Evolutionary conservation across 176 grass and related monocot genomes (phyloP), one percentile per base, ranked within the genome.

Genomic region (Thalia dealbata): DNA sequence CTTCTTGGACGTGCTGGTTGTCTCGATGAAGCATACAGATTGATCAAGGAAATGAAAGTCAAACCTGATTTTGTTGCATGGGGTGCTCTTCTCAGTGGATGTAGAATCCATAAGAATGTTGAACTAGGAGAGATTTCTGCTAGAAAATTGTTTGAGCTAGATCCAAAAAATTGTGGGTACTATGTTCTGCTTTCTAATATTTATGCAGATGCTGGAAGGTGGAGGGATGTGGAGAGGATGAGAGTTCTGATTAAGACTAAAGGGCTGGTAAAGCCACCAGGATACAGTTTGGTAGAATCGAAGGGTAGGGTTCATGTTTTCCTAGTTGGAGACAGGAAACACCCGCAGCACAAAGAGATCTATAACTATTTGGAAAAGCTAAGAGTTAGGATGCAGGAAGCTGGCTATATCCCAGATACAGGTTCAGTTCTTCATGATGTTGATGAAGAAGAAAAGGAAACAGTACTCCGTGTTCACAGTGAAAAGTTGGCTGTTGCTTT

Each of bases 401-500:
- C 88, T 42, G 88, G 92, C 38, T 91, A 96, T 74, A 80, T 85
- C 70, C 88, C 92, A 84, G 90, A 96, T 78, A 91, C 92, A 2
- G 55, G 86, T 48, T 89, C 88, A 23, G 86, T 89, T 83, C 71
- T 77, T 75, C 92, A 96, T 79, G 88, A 96, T 77, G 79, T 96
- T 25, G 86, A 96, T 82, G 86, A 89, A 83, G 92, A 96, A 83
- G 92, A 96, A 75, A 96, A 91, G 76, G 84, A 81, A 48, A 85
- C 88, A 52, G 76, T 84, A 12, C 69, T 96, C 66, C 80, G 81
- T 78, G 73, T 87, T 78, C 92, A 96, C 68, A 91, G 92, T 60
- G 92, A 96, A 83, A 96, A 96, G 73, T 81, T 96, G 66, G 92
- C 88, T 44, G 79, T 96, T 82, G 81, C 88, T 75, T 96, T 96